Percentiles rank a stretch among this genome's conserved stretches.
phyloP scores from a whole-genome alignment of 2,329 filamentous ascomycete species.

The Neofusicoccum cordaticola region DNA sequence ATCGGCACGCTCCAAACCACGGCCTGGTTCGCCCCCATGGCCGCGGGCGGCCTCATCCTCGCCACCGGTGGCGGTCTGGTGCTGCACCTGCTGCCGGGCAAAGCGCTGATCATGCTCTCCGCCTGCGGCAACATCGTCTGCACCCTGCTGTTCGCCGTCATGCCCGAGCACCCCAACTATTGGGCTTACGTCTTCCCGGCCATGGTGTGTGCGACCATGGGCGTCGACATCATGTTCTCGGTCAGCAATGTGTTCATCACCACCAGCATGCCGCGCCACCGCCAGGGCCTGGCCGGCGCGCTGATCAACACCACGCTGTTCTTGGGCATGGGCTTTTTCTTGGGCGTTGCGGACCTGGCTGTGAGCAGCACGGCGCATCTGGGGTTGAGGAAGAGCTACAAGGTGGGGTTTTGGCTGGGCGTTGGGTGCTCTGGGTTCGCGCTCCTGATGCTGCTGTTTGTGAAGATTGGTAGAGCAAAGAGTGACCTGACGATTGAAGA shows the following conservation, averaged over 20 bases:
- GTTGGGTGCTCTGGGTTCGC: slow-evolving; percentile 29
- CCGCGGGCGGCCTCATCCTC: slow-evolving; percentile 65
- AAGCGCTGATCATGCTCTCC: slow-evolving; percentile 61
- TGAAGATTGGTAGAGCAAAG: slow-evolving; percentile 36
- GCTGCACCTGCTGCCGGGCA: slow-evolving; percentile 61
- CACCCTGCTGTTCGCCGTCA: slow-evolving; percentile 61
- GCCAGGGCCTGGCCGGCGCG: slow-evolving; percentile 40
- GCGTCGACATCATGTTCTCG: slow-evolving; percentile 73
- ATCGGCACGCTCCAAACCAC: slow-evolving; percentile 55
- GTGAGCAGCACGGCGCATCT: slow-evolving; percentile 24
- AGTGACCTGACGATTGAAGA: slow-evolving; percentile 22
- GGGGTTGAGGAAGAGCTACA: slow-evolving; percentile 33
- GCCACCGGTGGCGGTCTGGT: slow-evolving; percentile 61
- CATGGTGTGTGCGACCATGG: slow-evolving; percentile 69
- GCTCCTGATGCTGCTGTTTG: slow-evolving; percentile 36
- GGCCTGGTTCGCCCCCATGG: slow-evolving; percentile 67
- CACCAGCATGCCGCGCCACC: slow-evolving; percentile 62
- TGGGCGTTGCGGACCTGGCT: slow-evolving; percentile 36
- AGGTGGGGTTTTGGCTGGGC: slow-evolving; percentile 37
- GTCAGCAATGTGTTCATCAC: slow-evolving; percentile 73
- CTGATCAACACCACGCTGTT: slow-evolving; percentile 37
- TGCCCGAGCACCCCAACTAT: slow-evolving; percentile 47
- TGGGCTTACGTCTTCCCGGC: slow-evolving; percentile 73
- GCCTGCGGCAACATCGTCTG: slow-evolving; percentile 57
- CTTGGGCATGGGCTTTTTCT: slow-evolving; percentile 35